Evolutionary conservation across 768 basidiomycete species (phyloP), one percentile per base, ranked within the genome.

Genomic region (Suillus subaureus): DNA sequence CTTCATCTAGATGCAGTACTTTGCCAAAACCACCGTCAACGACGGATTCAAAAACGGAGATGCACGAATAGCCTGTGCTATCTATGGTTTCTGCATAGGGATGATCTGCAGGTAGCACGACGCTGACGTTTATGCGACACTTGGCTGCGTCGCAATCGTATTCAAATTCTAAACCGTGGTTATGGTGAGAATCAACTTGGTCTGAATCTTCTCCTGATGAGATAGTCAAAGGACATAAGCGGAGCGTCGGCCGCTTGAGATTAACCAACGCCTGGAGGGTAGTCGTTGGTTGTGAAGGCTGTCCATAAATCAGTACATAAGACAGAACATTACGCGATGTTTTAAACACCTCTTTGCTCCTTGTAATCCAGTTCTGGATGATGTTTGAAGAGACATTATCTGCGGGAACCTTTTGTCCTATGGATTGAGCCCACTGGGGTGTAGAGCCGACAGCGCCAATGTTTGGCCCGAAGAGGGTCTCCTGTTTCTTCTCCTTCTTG

Each of bases 261-360:
- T 97, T 98, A 68, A 97, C 95, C 40, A 96, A 84, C 0, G 96
- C 96, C 79, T 97, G 96, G 0, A 98, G 82, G 2, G 96, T 97
- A 0, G 96, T 98, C 0, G 96, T 97, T 0, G 95, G 88, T 71
- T 94, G 91, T 12, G 89, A 84, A 37, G 87, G 76, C 93, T 94
- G 69, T 18, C 1, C 21, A 26, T 23, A 51, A 45, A 9, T 60
- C 61, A 45, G 8, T 39, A 37, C 23, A 63, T 43, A 28, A 60
- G 40, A 56, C 54, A 58, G 57, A 60, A 61, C 62, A 62, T 68
- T 16, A 70, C 64, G 62, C 3, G 6, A 45, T 26, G 21, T 35
- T 37, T 13, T 61, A 5, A 28, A 62, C 62, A 94, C 94, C 83
- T 95, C 87, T 81, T 94, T 95, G 78, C 87, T 89, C 81, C 90